Evolutionary conservation across 2,329 filamentous ascomycete species (phyloP), one percentile per base, ranked within the genome.

Genomic region (Penicillium brasilianum): DNA sequence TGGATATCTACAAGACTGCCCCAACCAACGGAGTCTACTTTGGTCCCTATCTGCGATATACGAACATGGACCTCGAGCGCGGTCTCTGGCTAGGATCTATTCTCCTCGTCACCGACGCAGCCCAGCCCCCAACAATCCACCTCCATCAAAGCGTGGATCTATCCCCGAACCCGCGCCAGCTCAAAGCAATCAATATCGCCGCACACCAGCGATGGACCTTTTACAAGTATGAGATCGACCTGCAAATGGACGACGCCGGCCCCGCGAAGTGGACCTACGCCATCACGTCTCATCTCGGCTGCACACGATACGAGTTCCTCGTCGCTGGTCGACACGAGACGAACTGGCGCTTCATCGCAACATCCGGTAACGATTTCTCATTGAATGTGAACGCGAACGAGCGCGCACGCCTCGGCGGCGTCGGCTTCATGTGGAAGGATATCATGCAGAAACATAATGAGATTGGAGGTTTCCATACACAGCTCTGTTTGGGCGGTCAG

Each of bases 401-500:
- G 69, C 87, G 94, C 46, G 87, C 89, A 34, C 91, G 90, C 69
- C 85, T 98, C 1, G 95, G 95, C 32, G 95, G 95, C 1, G 86
- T 96, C 1, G 92, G 93, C 0, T 91, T 95, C 73, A 96, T 99
- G 94, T 99, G 95, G 95, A 98, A 97, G 72, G 95, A 99, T 71
- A 93, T 99, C 30, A 84, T 99, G 73, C 93, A 97, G 78, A 97
- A 97, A 83, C 96, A 99, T 71, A 88, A 93, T 30, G 95, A 99
- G 70, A 97, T 93, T 69, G 93, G 93, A 58, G 95, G 95, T 1
- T 99, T 98, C 76, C 95, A 99, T 72, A 89, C 92, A 7, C 95
- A 99, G 73, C 83, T 99, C 8, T 95, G 94, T 14, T 81, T 97
- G 4, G 95, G 95, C 58, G 92, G 95, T 62, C 95, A 99, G 75